Evolutionary conservation across 2,329 filamentous ascomycete species (phyloP).

Genomic region (Penicillium sp.): DNA sequence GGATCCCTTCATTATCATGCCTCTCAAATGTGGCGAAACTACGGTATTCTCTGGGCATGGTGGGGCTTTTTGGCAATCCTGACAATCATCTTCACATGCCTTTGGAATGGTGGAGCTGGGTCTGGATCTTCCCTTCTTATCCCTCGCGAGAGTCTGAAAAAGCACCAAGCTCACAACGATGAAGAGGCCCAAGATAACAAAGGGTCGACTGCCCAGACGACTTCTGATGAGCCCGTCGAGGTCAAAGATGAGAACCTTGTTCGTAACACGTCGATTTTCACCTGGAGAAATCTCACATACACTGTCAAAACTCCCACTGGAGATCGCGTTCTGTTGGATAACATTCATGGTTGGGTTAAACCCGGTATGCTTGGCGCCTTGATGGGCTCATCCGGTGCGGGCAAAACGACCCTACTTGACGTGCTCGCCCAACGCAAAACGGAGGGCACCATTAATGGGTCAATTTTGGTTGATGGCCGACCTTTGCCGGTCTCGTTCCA

Average conservation of each 20-base stretch:
- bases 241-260: conserved; percentile 46
- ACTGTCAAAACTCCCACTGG: conserved; percentile 63
- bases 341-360: conserved; percentile 73
- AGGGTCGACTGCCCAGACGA: conserved; percentile 16
- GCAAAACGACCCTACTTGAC: conserved; percentile 74
- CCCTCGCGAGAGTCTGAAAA: conserved; percentile 61
- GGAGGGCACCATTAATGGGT: conserved; percentile 60
- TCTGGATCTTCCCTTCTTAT: conserved; percentile 59
- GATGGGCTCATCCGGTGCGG: conserved; percentile 76
- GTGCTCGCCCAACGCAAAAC: conserved; percentile 71
- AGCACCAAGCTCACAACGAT: conserved; percentile 39
- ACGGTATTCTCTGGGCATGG: conserved; percentile 63
- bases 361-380: conserved; percentile 75
- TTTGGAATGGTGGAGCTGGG: conserved; percentile 57
- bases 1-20: conserved; percentile 55
- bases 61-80: conserved; percentile 60
- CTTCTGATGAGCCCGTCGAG: conserved; percentile 17
- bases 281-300: conserved; percentile 72
- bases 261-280: conserved; percentile 68
- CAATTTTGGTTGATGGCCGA: conserved; percentile 67
- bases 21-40: conserved; percentile 59
- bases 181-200: conserved; percentile 16
- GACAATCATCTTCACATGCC: conserved; percentile 58
- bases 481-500: conserved; percentile 62
- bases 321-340: conserved; percentile 60